Percentiles rank a stretch among this genome's conserved stretches.
Conservation (phyloP, 2,329 filamentous ascomycete genomes). For the Lachnellula occidentalis region DNA sequence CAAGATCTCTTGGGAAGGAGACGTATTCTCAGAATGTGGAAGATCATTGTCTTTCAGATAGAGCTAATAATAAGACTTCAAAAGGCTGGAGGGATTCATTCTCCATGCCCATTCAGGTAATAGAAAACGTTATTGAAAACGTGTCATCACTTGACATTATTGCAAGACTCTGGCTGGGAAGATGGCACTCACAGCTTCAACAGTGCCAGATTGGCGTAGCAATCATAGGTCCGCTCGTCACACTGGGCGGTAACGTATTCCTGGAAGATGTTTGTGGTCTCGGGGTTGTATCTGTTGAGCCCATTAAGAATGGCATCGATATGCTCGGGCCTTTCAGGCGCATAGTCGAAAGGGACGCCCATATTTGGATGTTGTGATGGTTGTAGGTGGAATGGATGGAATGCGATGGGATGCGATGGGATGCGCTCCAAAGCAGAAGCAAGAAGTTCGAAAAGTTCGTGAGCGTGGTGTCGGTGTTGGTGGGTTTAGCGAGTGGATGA, state of each 20-base stretch:
- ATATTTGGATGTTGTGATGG: slow-evolving; percentile 15
- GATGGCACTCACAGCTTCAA: slow-evolving; percentile 81
- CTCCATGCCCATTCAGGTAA: slow-evolving; percentile 73
- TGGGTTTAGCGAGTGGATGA: no score
- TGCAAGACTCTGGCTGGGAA: slow-evolving; percentile 6
- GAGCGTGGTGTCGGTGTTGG: no score
- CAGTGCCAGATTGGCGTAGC: slow-evolving; percentile 92
- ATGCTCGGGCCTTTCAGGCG: slow-evolving; percentile 84
- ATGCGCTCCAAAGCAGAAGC: no score
- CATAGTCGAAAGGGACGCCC: slow-evolving; percentile 66
- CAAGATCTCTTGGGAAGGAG: not conserved
- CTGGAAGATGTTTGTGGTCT: slow-evolving; percentile 90
- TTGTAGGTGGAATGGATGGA: no score
- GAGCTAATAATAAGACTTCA: slow-evolving; percentile 71
- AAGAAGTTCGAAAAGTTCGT: no score
- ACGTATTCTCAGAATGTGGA: slow-evolving; percentile 1
- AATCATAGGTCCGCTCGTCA: slow-evolving; percentile 89
- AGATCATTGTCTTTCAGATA: slow-evolving; percentile 54
- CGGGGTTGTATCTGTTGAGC: slow-evolving; percentile 96
- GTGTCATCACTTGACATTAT: slow-evolving; percentile 61
- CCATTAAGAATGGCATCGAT: slow-evolving; percentile 94
- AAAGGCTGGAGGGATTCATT: slow-evolving; percentile 49
- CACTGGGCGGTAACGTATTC: slow-evolving; percentile 93
- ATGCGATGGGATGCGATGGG: no score
- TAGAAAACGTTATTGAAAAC: slow-evolving; percentile 89